phyloP scores from a whole-genome alignment of 192 early-diverging fungal genomes.

The Lobulomyces angularis region DNA sequence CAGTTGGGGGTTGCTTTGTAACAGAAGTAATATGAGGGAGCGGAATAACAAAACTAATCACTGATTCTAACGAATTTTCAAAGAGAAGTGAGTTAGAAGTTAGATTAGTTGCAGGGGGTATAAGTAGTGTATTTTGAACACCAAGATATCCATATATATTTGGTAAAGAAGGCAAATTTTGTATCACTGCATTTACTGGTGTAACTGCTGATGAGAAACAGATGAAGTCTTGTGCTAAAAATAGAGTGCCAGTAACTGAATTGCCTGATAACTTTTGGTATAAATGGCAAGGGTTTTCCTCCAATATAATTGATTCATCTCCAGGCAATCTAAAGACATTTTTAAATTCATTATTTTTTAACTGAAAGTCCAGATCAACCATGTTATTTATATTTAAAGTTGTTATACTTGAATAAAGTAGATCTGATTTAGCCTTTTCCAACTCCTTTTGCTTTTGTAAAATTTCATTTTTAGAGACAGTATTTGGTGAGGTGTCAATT shows the following conservation, averaged over 20 bases:
- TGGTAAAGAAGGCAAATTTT: no score
- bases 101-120: conserved; percentile 4
- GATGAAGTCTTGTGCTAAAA: conserved; percentile 36
- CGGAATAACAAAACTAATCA: conserved; percentile 20
- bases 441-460: neutral
- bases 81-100: conserved; percentile 3
- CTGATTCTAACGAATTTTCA: conserved; percentile 12
- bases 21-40: conserved; percentile 34
- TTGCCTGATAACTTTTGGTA: conserved; percentile 15
- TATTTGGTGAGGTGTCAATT: conserved; percentile 2
- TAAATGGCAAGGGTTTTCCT: conserved; percentile 28
- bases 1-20: conserved; percentile 32
- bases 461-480: conserved; percentile 4
- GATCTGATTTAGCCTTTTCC: conserved; percentile 14
- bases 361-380: conserved; percentile 26
- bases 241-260: conserved; percentile 23
- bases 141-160: no score
- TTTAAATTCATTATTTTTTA: conserved; percentile 36
- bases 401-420: conserved; percentile 12
- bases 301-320: conserved; percentile 27
- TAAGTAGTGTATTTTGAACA: conserved; percentile 6
- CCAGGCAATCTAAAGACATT: conserved; percentile 28
- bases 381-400: conserved; percentile 1
- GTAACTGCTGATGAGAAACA: conserved; percentile 17
- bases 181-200: conserved; percentile 2